A percentile compares a stretch with the other conserved stretches of the same genome.
Conservation (phyloP, 495 filamentous ascomycete genomes). For the Hamigera avellanea region DNA sequence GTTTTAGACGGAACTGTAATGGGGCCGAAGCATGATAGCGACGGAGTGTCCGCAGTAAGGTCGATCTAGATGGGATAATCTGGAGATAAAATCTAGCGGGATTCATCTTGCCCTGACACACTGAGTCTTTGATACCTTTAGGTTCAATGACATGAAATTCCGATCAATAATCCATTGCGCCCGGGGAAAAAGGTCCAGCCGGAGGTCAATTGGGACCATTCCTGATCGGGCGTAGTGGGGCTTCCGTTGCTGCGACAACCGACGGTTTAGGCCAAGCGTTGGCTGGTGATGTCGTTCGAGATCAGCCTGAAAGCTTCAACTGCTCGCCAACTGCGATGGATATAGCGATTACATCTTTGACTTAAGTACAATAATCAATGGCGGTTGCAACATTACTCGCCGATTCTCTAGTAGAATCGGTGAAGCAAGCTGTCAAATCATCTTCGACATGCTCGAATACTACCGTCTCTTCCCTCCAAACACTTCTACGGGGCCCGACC, state of each 20-base stretch:
- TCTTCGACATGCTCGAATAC: slow-evolving; percentile 35
- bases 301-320: too few species aligned
- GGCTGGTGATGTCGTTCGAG: slow-evolving; percentile 16
- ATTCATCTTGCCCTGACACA: too few species aligned
- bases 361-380: slow-evolving; percentile 15
- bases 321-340: background rate
- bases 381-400: slow-evolving; percentile 25
- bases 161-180: too few species aligned
- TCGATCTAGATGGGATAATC: too few species aligned
- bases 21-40: background rate
- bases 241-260: slow-evolving; percentile 33
- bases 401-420: slow-evolving; percentile 27
- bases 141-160: too few species aligned
- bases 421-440: slow-evolving; percentile 38
- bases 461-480: slow-evolving; percentile 35
- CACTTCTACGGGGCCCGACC: slow-evolving; percentile 25
- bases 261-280: slow-evolving; percentile 9
- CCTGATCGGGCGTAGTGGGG: slow-evolving; percentile 12
- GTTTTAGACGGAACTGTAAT: slow-evolving; percentile 9
- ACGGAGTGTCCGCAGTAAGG: background rate
- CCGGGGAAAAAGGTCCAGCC: background rate
- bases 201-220: background rate
- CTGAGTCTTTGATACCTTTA: too few species aligned
- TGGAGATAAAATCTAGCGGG: too few species aligned
- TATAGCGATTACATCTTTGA: background rate